Percentiles rank a stretch among this genome's conserved stretches.
phyloP scores from a whole-genome alignment of 352 stramenopile species.

The Globisporangium solare region DNA sequence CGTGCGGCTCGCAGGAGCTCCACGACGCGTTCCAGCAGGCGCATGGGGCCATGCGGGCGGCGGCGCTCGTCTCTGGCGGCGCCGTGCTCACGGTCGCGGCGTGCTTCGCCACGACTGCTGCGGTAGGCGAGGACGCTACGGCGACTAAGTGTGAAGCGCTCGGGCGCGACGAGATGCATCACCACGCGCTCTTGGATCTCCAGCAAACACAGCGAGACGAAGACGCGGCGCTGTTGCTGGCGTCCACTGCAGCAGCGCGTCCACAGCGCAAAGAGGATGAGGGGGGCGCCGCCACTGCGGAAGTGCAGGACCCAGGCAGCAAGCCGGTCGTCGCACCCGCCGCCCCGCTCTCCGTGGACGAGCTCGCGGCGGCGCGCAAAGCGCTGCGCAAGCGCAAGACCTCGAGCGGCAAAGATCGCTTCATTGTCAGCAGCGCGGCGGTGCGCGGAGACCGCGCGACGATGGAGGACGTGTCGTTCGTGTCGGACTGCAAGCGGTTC shows the following conservation, averaged over 20 bases:
- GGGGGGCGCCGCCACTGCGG: not conserved
- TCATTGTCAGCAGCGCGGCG: slow-evolving; percentile 61
- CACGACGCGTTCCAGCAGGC: not conserved
- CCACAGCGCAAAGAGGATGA: not conserved
- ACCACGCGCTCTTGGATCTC: not conserved
- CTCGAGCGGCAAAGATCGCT: slow-evolving; percentile 23
- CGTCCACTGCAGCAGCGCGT: not conserved
- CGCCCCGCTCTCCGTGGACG: not conserved
- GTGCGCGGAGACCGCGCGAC: slow-evolving; percentile 68
- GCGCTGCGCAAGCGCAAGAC: slow-evolving; percentile 45
- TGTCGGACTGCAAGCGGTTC: slow-evolving; percentile 80
- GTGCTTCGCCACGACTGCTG: not conserved
- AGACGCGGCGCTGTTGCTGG: not conserved
- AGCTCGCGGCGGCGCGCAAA: not conserved
- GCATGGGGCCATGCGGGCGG: not conserved
- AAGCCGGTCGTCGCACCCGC: not conserved
- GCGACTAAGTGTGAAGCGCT: not conserved
- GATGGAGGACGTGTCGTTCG: slow-evolving; percentile 84
- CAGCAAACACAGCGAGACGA: not conserved
- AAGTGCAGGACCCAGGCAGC: not conserved
- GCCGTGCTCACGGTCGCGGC: slow-evolving; percentile 1
- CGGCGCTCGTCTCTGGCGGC: slow-evolving; percentile 1
- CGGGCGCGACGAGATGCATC: no score
- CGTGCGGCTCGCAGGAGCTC: not conserved
- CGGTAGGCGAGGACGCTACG: not conserved